These are phyloP conservation scores for Mariannaea elegans DNA, from an alignment of 2,329 filamentous ascomycete species.

Conservation along the genomic window DNA sequence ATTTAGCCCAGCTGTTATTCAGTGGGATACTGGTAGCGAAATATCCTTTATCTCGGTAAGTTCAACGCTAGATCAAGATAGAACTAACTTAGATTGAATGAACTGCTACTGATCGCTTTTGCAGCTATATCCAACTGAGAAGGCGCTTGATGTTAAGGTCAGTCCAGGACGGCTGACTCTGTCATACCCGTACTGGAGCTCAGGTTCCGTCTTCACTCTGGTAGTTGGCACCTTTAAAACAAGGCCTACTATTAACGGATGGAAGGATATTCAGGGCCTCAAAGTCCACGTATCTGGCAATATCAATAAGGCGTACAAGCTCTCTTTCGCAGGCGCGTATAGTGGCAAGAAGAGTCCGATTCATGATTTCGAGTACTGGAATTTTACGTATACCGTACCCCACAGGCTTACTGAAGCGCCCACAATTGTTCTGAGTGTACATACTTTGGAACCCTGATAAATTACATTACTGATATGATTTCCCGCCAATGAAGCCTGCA, in stretches of 20 bases:
- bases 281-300: constrained; percentile 56
- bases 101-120: constrained; percentile 44
- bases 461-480: too few species aligned
- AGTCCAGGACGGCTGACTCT: constrained; percentile 50
- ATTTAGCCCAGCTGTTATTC: constrained; percentile 68
- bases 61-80: background rate
- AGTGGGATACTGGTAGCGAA: constrained; percentile 60
- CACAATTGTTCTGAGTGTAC: too few species aligned
- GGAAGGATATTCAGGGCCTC: constrained; percentile 59
- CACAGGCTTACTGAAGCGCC: background rate
- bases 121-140: constrained; percentile 50
- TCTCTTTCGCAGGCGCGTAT: constrained; percentile 54
- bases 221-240: constrained; percentile 57
- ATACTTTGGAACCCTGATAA: too few species aligned
- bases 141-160: constrained; percentile 26
- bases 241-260: constrained; percentile 54
- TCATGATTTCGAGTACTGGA: constrained; percentile 57
- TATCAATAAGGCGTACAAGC: constrained; percentile 48
- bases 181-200: constrained; percentile 62
- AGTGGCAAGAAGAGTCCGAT: constrained; percentile 45
- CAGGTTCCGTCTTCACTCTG: constrained; percentile 59
- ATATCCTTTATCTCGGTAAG: constrained; percentile 41
- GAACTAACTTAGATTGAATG: constrained; percentile 25
- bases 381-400: constrained; percentile 54
- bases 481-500: too few species aligned